Base-by-base conservation (phyloP, 495 filamentous ascomycete species). In the Aspergillus wentii region DNA sequence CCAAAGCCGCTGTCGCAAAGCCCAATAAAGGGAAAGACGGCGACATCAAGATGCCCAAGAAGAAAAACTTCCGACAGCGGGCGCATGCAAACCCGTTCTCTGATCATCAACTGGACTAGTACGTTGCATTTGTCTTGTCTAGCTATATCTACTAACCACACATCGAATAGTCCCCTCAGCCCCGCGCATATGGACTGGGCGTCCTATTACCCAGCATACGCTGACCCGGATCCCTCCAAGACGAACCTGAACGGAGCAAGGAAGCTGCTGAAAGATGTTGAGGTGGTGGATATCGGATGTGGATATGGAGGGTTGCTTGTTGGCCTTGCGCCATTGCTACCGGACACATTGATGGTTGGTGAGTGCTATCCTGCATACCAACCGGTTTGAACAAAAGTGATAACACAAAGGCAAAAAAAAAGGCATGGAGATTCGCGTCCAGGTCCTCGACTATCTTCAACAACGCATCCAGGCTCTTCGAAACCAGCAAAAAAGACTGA, bases 21-120 rank as follows among this genome's bases (percentile, higher is more conserved):
- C 23, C 33, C 40, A 45, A 42, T 36, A 42, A 43, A 17, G 36
- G 44, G 37, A 56, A 17, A 40, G 46, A 19, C 5, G 49, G 14
- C 15, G 49, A 49, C 23, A 51, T 68, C 32, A 66, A 76, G 55
- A 69, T 95, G 52, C 90, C 90, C 17, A 78, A 83, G 67, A 95
- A 96, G 69, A 91, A 83, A 65, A 95, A 90, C 70, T 98, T 95
- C 62, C 78, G 92, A 33, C 92, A 98, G 61, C 77, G 92, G 54
- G 92, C 92, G 19, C 92, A 98, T 63, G 94, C 92, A 31, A 98
- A 98, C 70, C 88, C 88, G 8, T 97, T 98, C 63, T 94, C 90
- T 1, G 92, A 98, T 53, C 92, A 97, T 64, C 58, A 74, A 10
- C 71, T 98, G 55, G 72, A 68, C 42, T 97, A 98, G 92, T 95